Evolutionary conservation across 257 asterid species (phyloP).

Genomic region (Fraxinus excelsior): DNA sequence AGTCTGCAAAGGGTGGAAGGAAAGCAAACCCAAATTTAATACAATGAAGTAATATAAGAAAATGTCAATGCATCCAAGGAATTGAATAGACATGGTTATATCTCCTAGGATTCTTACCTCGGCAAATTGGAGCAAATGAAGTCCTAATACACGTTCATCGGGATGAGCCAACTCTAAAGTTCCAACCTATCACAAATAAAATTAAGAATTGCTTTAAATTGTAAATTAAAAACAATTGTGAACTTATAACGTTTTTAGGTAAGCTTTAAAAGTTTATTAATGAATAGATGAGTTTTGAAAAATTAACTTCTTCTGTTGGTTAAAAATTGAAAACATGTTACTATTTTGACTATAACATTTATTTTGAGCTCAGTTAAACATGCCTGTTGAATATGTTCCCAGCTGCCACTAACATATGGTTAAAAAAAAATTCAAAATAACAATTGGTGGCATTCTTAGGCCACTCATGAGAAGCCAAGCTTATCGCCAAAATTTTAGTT

Average conservation of each 20-base stretch:
- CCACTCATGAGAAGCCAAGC: neutral
- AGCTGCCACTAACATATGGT: neutral
- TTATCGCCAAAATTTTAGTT: neutral
- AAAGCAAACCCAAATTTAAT: conserved; percentile 19
- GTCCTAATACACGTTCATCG: conserved; percentile 77
- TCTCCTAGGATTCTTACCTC: conserved; percentile 50
- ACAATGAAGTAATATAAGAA: neutral
- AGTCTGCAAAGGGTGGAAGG: conserved; percentile 41
- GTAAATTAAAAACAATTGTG: neutral
- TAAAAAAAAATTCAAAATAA: neutral
- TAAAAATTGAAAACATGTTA: neutral
- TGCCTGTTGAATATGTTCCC: neutral
- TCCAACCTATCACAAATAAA: conserved; percentile 53
- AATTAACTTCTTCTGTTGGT: neutral
- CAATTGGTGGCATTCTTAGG: neutral
- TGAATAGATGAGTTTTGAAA: neutral
- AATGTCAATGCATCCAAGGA: neutral
- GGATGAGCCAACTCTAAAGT: conserved; percentile 67
- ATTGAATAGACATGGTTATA: neutral
- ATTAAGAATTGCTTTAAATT: conserved; percentile 10
- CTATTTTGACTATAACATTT: neutral
- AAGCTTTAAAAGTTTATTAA: neutral
- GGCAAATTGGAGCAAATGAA: conserved; percentile 86
- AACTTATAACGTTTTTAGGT: neutral
- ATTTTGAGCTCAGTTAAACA: neutral